Percentiles rank a stretch among this genome's conserved stretches.
These are phyloP conservation scores for Venturia nashicola DNA, from an alignment of 2,329 filamentous ascomycete genomes.

Conservation along the genomic window DNA sequence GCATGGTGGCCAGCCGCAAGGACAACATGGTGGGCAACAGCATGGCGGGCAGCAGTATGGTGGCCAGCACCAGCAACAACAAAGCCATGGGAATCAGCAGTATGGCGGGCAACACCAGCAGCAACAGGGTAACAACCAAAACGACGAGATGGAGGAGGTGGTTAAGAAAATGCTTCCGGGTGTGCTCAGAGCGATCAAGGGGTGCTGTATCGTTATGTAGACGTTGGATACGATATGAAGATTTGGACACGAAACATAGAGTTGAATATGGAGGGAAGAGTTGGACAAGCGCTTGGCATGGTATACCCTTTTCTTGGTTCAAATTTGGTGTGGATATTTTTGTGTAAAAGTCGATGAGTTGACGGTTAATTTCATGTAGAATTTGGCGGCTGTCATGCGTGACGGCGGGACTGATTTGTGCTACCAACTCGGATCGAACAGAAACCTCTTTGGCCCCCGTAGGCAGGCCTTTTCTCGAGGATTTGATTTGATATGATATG, in stretches of 20 bases:
- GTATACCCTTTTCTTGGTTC: not conserved
- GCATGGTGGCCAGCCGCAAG: slow-evolving; percentile 19
- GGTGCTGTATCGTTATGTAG: slow-evolving; percentile 67
- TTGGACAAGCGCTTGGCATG: not conserved
- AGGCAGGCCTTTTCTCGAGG: no score
- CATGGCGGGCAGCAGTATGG: slow-evolving; percentile 30
- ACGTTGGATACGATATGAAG: not conserved
- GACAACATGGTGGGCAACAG: slow-evolving; percentile 24
- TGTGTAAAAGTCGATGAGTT: not conserved
- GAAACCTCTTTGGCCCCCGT: no score
- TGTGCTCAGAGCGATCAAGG: slow-evolving; percentile 51
- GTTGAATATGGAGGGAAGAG: not conserved
- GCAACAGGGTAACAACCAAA: slow-evolving; percentile 20
- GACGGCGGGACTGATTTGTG: not conserved
- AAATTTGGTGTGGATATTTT: not conserved
- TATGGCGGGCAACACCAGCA: slow-evolving; percentile 24
- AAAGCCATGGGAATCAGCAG: slow-evolving; percentile 30
- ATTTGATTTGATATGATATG: no score
- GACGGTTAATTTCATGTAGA: not conserved
- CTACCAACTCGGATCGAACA: no score
- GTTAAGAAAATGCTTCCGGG: slow-evolving; percentile 49
- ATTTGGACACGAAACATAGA: not conserved
- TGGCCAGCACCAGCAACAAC: slow-evolving; percentile 24
- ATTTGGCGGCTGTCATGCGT: not conserved
- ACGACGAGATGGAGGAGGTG: slow-evolving; percentile 47